Evolutionary conservation across 768 basidiomycete genomes (phyloP), one percentile per base, ranked within the genome.

Genomic region (Gautieria morchelliformis): DNA sequence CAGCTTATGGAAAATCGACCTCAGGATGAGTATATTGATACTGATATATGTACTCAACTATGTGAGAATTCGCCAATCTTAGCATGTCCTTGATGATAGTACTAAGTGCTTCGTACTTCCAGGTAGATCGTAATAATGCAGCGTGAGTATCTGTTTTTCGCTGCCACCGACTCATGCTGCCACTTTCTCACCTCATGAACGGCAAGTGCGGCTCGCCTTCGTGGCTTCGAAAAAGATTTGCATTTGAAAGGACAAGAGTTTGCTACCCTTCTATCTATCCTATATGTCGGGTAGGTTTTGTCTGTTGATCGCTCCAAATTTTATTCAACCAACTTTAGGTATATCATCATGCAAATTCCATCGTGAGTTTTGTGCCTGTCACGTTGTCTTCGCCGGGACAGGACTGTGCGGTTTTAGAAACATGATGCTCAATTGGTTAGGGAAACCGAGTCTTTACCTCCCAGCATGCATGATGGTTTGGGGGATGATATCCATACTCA

Each of bases 121-220:
- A 85, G 78, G 78, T 88, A 56, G 87, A 88, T 66, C 75, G 87
- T 32, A 88, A 87, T 63, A 87, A 87, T 63, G 84, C 76, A 33
- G 72, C 78, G 84, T 85, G 22, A 30, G n/a, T 40, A 5, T 27
- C 27, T 19, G 20, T 54, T 33, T 44, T 47, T 52, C 48, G 33
- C 46, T 6, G 56, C 14, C 53, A 56, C 46, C 54, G 27, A 20
- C 27, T 27, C 27, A 27, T 5, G 27, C 22, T 49, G 15, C 22
- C 19, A 49, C 30, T 32, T 52, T 37, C 24, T 46, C 44, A 39
- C 37, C 4, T 14, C 47, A 11, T 51, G 46, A 42, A 53, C 47
- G 19, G 11, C 15, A 24, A 57, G 87, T 47, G 87, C 85, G 11
- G 88, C 87, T 35, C 76, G 88, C 53, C 71, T 89, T 41, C 76